phyloP scores from a whole-genome alignment of 2,329 filamentous ascomycete species.

The Immersiporthe knoxdaviesiana region DNA sequence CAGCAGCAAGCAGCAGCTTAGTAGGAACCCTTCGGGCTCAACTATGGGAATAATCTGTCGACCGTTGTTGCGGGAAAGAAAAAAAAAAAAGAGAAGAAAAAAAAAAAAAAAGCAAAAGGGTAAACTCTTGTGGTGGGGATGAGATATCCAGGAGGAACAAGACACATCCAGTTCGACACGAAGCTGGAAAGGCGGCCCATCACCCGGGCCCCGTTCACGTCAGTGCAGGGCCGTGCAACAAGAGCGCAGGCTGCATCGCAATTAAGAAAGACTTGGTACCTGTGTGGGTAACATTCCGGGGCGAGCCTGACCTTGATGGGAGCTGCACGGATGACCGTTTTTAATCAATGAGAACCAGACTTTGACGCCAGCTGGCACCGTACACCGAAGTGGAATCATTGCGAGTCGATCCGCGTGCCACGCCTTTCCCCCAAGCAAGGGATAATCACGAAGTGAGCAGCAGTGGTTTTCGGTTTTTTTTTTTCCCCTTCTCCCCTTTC shows the following conservation, averaged over 20 bases:
- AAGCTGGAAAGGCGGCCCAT: constrained; percentile 20
- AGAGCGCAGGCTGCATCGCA: constrained; percentile 3
- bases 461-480: neutral
- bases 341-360: constrained; percentile 25
- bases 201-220: constrained; percentile 10
- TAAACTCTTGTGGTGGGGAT: neutral
- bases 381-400: neutral
- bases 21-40: neutral
- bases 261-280: neutral
- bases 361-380: constrained; percentile 8
- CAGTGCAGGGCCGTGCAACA: neutral
- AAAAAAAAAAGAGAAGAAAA: no score
- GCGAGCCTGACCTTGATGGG: constrained; percentile 18
- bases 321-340: constrained; percentile 13
- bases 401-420: neutral
- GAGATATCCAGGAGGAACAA: neutral
- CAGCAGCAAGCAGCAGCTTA: neutral
- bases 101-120: no score
- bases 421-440: neutral
- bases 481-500: neutral
- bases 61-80: neutral
- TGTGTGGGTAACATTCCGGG: constrained; percentile 23
- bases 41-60: neutral
- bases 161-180: neutral
- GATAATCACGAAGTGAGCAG: neutral